Percentiles rank a stretch among this genome's conserved stretches.
These are phyloP conservation scores for Phytopythium boreale DNA, from an alignment of 352 stramenopile species.

Conservation along the genomic window DNA sequence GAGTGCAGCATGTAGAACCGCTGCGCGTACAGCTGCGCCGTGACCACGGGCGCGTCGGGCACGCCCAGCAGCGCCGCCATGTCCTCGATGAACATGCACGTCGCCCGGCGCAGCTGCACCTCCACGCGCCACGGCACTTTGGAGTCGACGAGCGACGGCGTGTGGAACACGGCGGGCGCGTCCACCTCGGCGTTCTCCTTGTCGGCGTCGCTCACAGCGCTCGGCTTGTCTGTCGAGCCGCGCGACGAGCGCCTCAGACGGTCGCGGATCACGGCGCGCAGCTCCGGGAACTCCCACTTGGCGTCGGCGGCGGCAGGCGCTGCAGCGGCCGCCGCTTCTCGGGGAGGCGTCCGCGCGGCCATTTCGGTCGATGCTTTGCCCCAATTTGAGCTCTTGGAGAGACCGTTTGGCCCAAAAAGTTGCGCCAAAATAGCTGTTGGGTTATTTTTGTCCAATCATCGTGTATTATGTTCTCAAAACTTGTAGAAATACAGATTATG, in stretches of 20 bases:
- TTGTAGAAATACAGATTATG: too few species aligned
- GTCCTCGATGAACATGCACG: slow-evolving; percentile 67
- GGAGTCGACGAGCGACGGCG: slow-evolving; percentile 41
- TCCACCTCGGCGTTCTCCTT: slow-evolving; percentile 20
- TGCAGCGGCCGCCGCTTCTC: background rate
- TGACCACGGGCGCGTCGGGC: slow-evolving; percentile 44
- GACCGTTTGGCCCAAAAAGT: background rate
- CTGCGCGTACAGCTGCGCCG: slow-evolving; percentile 70
- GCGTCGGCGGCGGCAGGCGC: background rate
- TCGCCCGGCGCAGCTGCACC: slow-evolving; percentile 58
- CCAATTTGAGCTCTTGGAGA: background rate
- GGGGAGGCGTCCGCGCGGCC: slow-evolving; percentile 12
- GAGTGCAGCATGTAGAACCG: slow-evolving; percentile 80
- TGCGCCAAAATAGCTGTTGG: background rate
- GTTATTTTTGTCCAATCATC: slow-evolving; percentile 4
- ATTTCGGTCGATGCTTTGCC: slow-evolving; percentile 9
- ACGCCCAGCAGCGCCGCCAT: slow-evolving; percentile 60
- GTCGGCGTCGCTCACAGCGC: slow-evolving; percentile 10
- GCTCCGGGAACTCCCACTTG: slow-evolving; percentile 49
- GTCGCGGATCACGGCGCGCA: slow-evolving; percentile 35
- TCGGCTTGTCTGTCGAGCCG: background rate
- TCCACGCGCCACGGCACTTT: slow-evolving; percentile 52
- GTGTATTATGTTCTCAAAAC: background rate
- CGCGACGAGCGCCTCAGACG: background rate
- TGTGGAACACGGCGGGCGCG: slow-evolving; percentile 26